Base-by-base conservation (phyloP, 163 green algal species). In the Chloromonas sp. region DNA sequence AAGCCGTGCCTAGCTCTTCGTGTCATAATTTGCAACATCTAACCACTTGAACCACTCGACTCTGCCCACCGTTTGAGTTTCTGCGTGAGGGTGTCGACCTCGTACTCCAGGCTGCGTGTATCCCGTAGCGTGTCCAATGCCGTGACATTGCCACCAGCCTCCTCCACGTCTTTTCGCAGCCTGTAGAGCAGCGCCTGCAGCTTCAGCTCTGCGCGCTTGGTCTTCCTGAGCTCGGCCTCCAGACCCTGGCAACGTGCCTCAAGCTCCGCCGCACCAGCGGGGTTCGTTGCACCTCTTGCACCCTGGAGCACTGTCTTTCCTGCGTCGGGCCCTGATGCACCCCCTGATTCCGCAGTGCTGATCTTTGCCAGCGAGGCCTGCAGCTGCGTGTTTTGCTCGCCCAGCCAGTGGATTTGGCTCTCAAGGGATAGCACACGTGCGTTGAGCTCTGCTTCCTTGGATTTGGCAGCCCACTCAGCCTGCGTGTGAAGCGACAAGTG, bases 111-210 rank as follows among this genome's bases (percentile, higher is more conserved):
- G 71, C 74, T 84, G 1, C 90, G 89, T 70, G 89, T 81, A 1
- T 92, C 89, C 58, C 84, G 74, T 80, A 92, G 77, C 13, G 86
- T 84, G 61, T 92, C 86, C 83, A 93, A 87, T 14, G 78, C 60
- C 0, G 66, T 61, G 1, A 81, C 1, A 57, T 79, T 60, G 15
- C 70, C 87, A 1, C 78, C 78, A 60, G 78, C 74, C 3, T 74
- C 79, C 61, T 90, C 86, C n/a, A 92, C 83, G 71, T 94, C 91
- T 71, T 92, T 90, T 11, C 89, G 87, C 84, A 94, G 81, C n/a
- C 91, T 87, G 83, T 88, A 92, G 82, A 92, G 81, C 83, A 94
- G 78, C n/a, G 88, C 91, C 62, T 93, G 89, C 84, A 94, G 86
- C 88, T 94, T 94, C 58, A 88, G 85, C 84, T 94, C 89, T 3